phyloP scores from a whole-genome alignment of 1,284 basidiomycete genomes.

The Puccinia horiana region DNA sequence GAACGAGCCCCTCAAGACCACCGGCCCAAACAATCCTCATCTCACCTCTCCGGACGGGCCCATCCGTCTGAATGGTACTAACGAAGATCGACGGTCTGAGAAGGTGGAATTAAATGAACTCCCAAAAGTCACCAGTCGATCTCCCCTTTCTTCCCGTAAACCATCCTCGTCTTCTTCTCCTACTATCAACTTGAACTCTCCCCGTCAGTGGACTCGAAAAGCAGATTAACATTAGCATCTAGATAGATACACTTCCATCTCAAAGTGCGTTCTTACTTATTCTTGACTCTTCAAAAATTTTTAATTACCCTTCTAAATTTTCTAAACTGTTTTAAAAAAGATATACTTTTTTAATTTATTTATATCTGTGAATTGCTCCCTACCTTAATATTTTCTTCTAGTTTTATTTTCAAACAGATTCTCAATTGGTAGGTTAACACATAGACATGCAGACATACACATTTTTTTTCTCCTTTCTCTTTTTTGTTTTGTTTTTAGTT shows the following conservation, averaged over 20 bases:
- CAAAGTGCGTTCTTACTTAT: background rate
- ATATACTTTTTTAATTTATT: background rate
- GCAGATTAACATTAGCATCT: slow-evolving; percentile 26
- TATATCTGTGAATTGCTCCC: background rate
- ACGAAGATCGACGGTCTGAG: background rate
- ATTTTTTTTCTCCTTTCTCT: background rate
- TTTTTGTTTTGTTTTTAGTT: background rate
- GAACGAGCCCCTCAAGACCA: background rate
- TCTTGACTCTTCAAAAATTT: background rate
- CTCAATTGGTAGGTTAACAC: too few species aligned
- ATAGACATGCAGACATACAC: too few species aligned
- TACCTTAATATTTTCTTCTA: background rate
- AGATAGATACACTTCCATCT: background rate
- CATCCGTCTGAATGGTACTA: background rate
- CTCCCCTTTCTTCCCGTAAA: background rate
- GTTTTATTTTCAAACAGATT: background rate
- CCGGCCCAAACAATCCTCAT: background rate
- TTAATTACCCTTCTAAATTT: background rate
- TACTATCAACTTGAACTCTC: slow-evolving; percentile 28
- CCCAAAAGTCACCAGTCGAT: background rate
- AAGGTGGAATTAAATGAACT: background rate
- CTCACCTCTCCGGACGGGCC: slow-evolving; percentile 36
- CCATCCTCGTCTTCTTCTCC: background rate
- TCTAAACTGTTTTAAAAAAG: background rate
- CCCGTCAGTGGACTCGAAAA: slow-evolving; percentile 40